Evolutionary conservation across 345 rosid genomes (phyloP).

Genomic region (Dovyalis caffra): DNA sequence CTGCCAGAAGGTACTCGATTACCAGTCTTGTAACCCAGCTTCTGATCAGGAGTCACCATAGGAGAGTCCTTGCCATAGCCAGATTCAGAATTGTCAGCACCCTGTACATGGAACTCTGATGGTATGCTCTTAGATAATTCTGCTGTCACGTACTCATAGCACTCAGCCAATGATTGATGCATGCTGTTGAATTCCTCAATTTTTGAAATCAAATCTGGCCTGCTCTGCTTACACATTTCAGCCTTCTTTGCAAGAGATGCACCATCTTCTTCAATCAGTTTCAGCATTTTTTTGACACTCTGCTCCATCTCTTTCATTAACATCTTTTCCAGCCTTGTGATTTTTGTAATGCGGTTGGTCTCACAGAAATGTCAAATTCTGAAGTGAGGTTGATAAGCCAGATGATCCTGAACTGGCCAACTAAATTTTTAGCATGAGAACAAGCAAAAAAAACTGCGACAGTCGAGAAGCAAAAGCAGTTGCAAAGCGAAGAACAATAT

Average conservation of each 20-base stretch:
- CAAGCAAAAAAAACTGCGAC: no score
- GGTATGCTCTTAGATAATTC: constrained; percentile 54
- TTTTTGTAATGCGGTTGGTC: background rate
- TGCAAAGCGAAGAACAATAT: no score
- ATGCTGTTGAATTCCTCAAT: constrained; percentile 68
- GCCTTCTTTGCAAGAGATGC: constrained; percentile 80
- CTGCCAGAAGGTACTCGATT: constrained; percentile 70
- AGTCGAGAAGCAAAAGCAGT: no score
- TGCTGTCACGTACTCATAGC: constrained; percentile 66
- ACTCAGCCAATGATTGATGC: constrained; percentile 68
- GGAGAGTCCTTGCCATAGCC: constrained; percentile 37
- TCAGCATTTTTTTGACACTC: constrained; percentile 56
- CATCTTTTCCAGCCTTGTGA: background rate
- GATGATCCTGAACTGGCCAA: background rate
- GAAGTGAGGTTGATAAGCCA: background rate
- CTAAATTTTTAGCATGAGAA: background rate
- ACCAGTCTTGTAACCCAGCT: constrained; percentile 41
- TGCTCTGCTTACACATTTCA: constrained; percentile 64
- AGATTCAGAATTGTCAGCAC: constrained; percentile 49
- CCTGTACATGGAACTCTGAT: constrained; percentile 56
- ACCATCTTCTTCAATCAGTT: constrained; percentile 69
- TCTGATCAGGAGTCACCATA: constrained; percentile 51
- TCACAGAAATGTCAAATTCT: no score
- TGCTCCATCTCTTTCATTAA: constrained; percentile 55
- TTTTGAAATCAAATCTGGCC: constrained; percentile 60